Evolutionary conservation across 495 filamentous ascomycete genomes (phyloP).

Genomic region (Talaromyces stipitatus): DNA sequence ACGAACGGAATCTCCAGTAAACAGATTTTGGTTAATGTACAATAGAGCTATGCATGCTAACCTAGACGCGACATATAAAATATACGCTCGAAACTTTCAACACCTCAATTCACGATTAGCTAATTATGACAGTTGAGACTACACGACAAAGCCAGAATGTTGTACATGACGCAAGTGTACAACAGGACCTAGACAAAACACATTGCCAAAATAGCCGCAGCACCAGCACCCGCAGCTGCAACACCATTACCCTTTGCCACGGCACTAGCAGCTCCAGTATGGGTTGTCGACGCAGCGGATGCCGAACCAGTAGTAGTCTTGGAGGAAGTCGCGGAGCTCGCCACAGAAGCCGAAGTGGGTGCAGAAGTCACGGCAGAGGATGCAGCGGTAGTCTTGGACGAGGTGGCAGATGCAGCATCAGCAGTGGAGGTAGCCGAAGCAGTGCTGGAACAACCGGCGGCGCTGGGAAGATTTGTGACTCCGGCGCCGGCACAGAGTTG

Average conservation of each 20-base stretch:
- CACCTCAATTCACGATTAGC: no score
- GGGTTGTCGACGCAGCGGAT: slow-evolving; percentile 9
- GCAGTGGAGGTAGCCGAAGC: slow-evolving; percentile 6
- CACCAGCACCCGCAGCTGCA: background rate
- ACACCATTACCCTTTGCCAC: slow-evolving; percentile 4
- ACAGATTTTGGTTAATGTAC: background rate
- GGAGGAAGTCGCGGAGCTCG: background rate
- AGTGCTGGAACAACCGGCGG: slow-evolving; percentile 23
- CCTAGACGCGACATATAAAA: background rate
- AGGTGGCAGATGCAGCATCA: background rate
- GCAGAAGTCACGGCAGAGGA: slow-evolving; percentile 5
- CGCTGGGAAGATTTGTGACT: slow-evolving; percentile 29
- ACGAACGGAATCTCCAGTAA: background rate
- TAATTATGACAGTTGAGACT: background rate
- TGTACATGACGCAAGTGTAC: no score
- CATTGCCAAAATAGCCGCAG: slow-evolving; percentile 4
- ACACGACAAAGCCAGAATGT: no score
- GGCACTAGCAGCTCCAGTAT: slow-evolving; percentile 17
- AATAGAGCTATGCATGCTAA: no score
- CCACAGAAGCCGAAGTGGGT: slow-evolving; percentile 9
- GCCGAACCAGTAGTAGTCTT: background rate
- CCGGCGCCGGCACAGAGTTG: slow-evolving; percentile 40
- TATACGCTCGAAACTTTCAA: no score
- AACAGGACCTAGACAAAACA: background rate
- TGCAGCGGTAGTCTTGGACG: slow-evolving; percentile 7